phyloP scores from a whole-genome alignment of 2,329 filamentous ascomycete species.

The Nigrospora osmanthi region DNA sequence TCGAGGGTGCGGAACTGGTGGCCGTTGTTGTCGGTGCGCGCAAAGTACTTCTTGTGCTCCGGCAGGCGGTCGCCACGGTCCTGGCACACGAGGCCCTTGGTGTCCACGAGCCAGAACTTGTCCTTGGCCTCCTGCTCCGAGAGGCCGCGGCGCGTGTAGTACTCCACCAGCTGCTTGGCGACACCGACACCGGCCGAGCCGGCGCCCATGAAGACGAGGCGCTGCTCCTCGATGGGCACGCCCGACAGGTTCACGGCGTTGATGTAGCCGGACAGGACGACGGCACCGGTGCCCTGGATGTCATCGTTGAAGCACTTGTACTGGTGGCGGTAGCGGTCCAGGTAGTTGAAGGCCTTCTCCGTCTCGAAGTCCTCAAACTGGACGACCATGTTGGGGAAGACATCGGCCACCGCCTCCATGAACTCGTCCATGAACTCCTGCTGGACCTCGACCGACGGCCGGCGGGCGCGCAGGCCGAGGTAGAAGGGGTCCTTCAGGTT shows the following conservation, averaged over 20 bases:
- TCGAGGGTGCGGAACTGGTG: slow-evolving; percentile 72
- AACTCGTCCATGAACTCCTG: slow-evolving; percentile 94
- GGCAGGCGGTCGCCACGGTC: slow-evolving; percentile 92
- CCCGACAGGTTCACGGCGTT: slow-evolving; percentile 75
- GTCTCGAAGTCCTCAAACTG: slow-evolving; percentile 98
- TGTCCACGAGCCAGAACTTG: slow-evolving; percentile 97
- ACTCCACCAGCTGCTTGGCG: slow-evolving; percentile 94
- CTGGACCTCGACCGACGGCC: slow-evolving; percentile 70
- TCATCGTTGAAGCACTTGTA: slow-evolving; percentile 99
- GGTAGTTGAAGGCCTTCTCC: slow-evolving; percentile 78
- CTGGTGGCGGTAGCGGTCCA: slow-evolving; percentile 78
- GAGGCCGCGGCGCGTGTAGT: slow-evolving; percentile 87
- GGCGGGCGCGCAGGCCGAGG: slow-evolving; percentile 79
- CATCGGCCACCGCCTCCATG: slow-evolving; percentile 82
- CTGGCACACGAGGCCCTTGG: slow-evolving; percentile 85
- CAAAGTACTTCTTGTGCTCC: slow-evolving; percentile 76
- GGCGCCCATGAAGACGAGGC: slow-evolving; percentile 91
- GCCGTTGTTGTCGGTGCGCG: slow-evolving; percentile 55
- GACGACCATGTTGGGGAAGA: slow-evolving; percentile 60
- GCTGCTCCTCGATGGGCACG: slow-evolving; percentile 81
- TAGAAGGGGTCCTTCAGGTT: slow-evolving; percentile 70
- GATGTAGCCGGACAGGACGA: slow-evolving; percentile 70
- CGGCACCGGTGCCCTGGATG: slow-evolving; percentile 93
- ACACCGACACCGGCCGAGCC: slow-evolving; percentile 95
- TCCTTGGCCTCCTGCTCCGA: slow-evolving; percentile 78